Evolutionary conservation across 192 early-diverging fungal species (phyloP).

Genomic region (Phlyctochytrium planicorne): DNA sequence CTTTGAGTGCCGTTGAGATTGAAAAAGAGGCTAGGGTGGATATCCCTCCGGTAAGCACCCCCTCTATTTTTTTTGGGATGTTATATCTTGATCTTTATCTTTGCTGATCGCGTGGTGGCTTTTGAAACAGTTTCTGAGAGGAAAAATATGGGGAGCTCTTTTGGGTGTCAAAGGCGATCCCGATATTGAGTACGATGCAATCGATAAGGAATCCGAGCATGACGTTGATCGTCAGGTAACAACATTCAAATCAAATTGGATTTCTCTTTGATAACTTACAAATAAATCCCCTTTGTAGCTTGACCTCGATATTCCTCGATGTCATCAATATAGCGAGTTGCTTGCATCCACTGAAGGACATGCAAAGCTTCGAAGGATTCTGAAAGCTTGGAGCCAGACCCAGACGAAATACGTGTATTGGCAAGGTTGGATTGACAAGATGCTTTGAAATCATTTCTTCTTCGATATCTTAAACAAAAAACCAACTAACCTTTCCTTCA

Average conservation of each 20-base stretch:
- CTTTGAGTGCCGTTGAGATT: conserved; percentile 1
- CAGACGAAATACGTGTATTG: conserved; percentile 70
- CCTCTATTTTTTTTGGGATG: not conserved
- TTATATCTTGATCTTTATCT: too few relatives aligned
- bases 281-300: conserved; percentile 26
- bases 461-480: not conserved
- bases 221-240: conserved; percentile 2
- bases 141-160: conserved; percentile 10
- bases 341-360: conserved; percentile 32
- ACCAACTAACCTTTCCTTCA: conserved; percentile 7
- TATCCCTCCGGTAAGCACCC: conserved; percentile 16
- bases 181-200: not conserved
- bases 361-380: conserved; percentile 24
- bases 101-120: not conserved
- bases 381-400: conserved; percentile 41
- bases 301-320: conserved; percentile 28
- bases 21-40: conserved; percentile 8
- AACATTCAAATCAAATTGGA: too few relatives aligned
- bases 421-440: conserved; percentile 70
- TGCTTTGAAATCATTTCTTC: too few relatives aligned
- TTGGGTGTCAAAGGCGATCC: conserved; percentile 1
- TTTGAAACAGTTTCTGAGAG: conserved; percentile 12
- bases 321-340: conserved; percentile 42
- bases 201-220: conserved; percentile 4
- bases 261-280: conserved; percentile 5